Conservation (phyloP, 1,284 basidiomycete genomes). For the Naganishia sp. region DNA sequence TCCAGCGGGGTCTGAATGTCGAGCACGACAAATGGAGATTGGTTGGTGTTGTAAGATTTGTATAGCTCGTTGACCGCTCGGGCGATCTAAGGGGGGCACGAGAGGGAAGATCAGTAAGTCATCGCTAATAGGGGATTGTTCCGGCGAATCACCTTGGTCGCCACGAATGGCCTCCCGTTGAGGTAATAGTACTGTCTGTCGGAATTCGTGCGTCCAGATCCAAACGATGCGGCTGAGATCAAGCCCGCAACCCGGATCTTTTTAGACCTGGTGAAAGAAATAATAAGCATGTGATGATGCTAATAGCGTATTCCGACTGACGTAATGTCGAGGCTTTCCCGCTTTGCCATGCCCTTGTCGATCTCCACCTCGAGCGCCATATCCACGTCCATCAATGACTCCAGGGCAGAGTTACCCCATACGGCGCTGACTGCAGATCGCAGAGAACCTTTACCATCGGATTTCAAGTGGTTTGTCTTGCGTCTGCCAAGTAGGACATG, state of each 20-base stretch:
- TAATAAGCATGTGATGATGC: background rate
- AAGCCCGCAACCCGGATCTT: constrained; percentile 45
- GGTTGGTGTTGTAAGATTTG: constrained; percentile 75
- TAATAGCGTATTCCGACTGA: background rate
- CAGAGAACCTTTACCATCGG: constrained; percentile 66
- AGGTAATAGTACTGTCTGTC: constrained; percentile 94
- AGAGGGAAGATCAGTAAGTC: too few relatives aligned
- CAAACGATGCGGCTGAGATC: constrained; percentile 50
- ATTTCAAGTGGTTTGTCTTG: constrained; percentile 71
- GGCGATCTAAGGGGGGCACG: constrained; percentile 62
- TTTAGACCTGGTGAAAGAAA: constrained; percentile 38
- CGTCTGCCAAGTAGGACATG: constrained; percentile 58
- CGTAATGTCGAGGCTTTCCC: constrained; percentile 45
- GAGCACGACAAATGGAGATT: constrained; percentile 78
- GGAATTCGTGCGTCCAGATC: constrained; percentile 68
- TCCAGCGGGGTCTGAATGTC: constrained; percentile 80
- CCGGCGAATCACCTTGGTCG: constrained; percentile 63
- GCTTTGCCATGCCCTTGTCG: constrained; percentile 57
- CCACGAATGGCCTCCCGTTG: constrained; percentile 86
- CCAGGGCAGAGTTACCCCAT: constrained; percentile 81
- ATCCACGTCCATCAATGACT: constrained; percentile 72
- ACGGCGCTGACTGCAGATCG: constrained; percentile 71
- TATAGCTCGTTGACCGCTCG: constrained; percentile 89
- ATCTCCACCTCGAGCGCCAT: constrained; percentile 70
- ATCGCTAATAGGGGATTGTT: too few relatives aligned